These are phyloP conservation scores for Cichorium intybus DNA, from an alignment of 140 eudicot species.

Conservation along the genomic window DNA sequence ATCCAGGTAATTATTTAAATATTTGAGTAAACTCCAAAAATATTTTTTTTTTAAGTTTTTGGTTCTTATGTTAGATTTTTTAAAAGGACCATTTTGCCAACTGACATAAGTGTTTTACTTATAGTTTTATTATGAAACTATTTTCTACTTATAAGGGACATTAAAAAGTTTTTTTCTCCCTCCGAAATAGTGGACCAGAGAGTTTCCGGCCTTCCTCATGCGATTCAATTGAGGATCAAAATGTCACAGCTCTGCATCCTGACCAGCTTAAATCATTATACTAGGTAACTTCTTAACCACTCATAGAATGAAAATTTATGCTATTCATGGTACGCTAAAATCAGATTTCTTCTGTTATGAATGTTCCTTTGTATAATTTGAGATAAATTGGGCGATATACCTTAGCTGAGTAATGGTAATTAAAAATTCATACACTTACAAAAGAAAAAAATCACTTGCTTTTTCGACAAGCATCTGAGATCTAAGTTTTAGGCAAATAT, in stretches of 20 bases:
- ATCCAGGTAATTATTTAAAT: no score
- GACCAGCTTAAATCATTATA: constrained; percentile 56
- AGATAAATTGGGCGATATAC: no score
- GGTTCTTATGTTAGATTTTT: no score
- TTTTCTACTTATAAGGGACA: no score
- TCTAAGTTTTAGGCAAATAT: no score
- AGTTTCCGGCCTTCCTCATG: constrained; percentile 53
- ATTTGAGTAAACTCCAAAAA: no score
- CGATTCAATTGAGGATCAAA: constrained; percentile 31
- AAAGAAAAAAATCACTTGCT: not conserved
- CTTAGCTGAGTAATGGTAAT: not conserved
- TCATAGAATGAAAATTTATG: not conserved
- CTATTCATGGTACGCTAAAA: not conserved
- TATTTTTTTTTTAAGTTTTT: no score
- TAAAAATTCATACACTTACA: not conserved
- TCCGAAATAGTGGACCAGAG: constrained; percentile 60
- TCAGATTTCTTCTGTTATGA: not conserved
- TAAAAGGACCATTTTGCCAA: no score
- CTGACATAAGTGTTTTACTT: no score
- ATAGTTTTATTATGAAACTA: no score
- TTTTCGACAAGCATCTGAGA: not conserved
- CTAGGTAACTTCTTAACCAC: constrained; percentile 33
- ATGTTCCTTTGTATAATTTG: not conserved
- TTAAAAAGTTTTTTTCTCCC: no score
- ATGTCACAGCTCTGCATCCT: constrained; percentile 46